Conservation (phyloP, 2,329 filamentous ascomycete genomes). For the Sclerotinia subarctica region DNA sequence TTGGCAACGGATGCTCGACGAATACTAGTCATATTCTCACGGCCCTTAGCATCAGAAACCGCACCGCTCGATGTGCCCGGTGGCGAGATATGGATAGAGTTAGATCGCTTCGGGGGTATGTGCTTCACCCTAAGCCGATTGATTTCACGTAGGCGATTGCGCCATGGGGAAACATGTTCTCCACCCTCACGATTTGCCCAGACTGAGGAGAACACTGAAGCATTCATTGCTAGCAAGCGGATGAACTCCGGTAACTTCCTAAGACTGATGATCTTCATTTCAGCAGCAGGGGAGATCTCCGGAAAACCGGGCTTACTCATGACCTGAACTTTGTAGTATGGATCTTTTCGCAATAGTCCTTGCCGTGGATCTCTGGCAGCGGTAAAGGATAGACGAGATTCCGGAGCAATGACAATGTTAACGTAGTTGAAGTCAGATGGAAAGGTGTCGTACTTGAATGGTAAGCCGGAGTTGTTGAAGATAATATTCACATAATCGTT, state of each 20-base stretch:
- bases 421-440: conserved; percentile 95
- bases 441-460: conserved; percentile 87
- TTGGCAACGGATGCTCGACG: conserved; percentile 63
- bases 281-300: conserved; percentile 83
- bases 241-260: conserved; percentile 81
- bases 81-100: conserved; percentile 36
- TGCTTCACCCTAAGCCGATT: conserved; percentile 73
- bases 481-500: conserved; percentile 99
- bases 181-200: conserved; percentile 75
- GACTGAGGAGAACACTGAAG: conserved; percentile 89
- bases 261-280: conserved; percentile 83
- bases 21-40: conserved; percentile 60
- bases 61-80: conserved; percentile 37
- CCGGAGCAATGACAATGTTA: conserved; percentile 91
- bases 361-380: conserved; percentile 52
- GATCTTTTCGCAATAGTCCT: conserved; percentile 39
- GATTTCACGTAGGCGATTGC: conserved; percentile 80
- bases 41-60: conserved; percentile 41
- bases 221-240: conserved; percentile 84
- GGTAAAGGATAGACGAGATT: conserved; percentile 73
- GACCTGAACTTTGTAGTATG: conserved; percentile 85
- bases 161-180: conserved; percentile 87
- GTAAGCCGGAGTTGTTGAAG: conserved; percentile 91
- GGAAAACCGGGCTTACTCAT: conserved; percentile 87
- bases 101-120: conserved; percentile 42